Evolutionary conservation across 2,329 filamentous ascomycete species (phyloP), one percentile per base, ranked within the genome.

Genomic region (Aspergillus chevalieri): DNA sequence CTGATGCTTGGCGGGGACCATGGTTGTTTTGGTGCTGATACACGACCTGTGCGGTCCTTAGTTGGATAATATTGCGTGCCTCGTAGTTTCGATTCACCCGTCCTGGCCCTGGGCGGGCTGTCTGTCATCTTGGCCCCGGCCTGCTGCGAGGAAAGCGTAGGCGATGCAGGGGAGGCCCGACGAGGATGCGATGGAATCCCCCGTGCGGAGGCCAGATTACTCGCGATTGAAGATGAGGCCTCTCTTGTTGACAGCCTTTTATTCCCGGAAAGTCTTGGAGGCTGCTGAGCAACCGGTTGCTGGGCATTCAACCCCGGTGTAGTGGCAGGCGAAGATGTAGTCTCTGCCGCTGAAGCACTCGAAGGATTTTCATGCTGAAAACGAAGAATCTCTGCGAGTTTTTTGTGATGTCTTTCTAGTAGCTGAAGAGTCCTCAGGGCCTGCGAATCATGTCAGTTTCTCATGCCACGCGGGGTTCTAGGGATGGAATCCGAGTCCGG

Each of bases 391-490:
- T 86, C 83, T 14, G 91, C 89, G 10, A 97, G 83, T 54, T 83
- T 84, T 57, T 84, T 82, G 67, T 98, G 93, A 67, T 98, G 89
- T 55, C 87, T 80, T 69, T 96, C 89, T 50, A 98, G 83, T 2
- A 97, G 80, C 57, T 81, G 82, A 52, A 98, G 76, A 8, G 91
- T 93, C 47, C 93, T 83, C 45, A 95, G 72, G 12, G 91, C 92
- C 77, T 95, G 78, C 77, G 81, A 38, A 43, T n/a, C 15, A 52
- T 42, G 33, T 39, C n/a, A 34, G 21, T 14, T 15, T 44, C 22
- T 15, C 19, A 22, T 43, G 21, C 36, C n/a, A 41, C 17, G 38
- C 38, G 38, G 38, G 38, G 38, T 41, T 41, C 38, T 41, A 41
- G 33, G 44, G 43, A 36, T 44, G 47, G 24, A 43, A 30, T 43